Base-by-base conservation (phyloP, 352 stramenopile species). In the Phytophthora aleatoria region DNA sequence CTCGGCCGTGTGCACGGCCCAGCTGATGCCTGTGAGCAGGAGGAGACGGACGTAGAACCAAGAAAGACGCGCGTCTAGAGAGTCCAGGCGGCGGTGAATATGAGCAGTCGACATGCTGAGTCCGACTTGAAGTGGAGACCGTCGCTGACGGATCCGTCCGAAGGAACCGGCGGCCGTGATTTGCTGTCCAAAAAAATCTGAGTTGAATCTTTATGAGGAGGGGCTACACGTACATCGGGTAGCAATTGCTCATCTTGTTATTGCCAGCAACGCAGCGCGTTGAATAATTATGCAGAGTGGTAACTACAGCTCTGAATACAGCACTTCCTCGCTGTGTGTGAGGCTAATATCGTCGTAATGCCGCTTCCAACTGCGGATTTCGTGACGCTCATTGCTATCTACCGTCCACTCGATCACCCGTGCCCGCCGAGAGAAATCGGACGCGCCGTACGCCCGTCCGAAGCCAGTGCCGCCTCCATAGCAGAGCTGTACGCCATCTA, bases 381-480 rank as follows among this genome's bases (percentile, higher is more conserved):
- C 64, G 35, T 79, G 64, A 1, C 64, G 71, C 27, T 83, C 69
- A 13, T 68, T 36, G 27, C 31, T 58, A 51, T 81, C 64, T n/a
- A 83, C 50, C 15, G 47, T 74, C 77, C 81, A 90, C 57, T 90
- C 64, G 30, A 90, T 83, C 39, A 90, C 70, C 3, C 78, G 69
- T 16, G 81, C 78, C 15, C 81, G 69, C 3, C 78, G 74, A 26
- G 76, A 64, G 12, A 90, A 75, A 24, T 56, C 48, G 0, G 60
- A 12, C 2, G 54, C 35, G 0, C 74, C 70, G 42, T 87, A 86
- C 9, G 76, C 56, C 11, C 59, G 48, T 28, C 66, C 78, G 41
- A 87, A 88, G 41, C 78, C 81, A 12, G 69, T 66, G 30, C 78
- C 76, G 1, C 81, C 81, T 38, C 81, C 81, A 45, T 84, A 87